A percentile compares a stretch with the other conserved stretches of the same genome.
Evolutionary conservation across 1,284 basidiomycete species (phyloP).

Genomic region (Rhizoctonia solani): DNA sequence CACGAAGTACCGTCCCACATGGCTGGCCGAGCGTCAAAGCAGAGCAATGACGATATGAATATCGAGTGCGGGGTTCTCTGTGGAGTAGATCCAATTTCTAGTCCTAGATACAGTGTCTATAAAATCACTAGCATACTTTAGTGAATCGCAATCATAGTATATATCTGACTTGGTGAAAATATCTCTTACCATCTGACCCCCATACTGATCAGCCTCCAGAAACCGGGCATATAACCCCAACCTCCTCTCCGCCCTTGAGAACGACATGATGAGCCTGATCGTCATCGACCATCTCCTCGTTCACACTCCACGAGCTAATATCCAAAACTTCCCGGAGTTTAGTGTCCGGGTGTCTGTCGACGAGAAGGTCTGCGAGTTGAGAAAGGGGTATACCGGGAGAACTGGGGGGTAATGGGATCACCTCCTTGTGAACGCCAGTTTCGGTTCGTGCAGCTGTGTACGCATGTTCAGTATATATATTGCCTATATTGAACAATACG

Average conservation of each 20-base stretch:
- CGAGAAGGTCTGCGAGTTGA: constrained; percentile 19
- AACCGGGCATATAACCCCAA: constrained; percentile 37
- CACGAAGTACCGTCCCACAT: background rate
- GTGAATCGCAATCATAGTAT: background rate
- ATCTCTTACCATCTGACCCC: background rate
- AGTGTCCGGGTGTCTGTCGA: constrained; percentile 15
- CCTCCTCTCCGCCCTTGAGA: constrained; percentile 35
- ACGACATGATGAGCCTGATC: constrained; percentile 5
- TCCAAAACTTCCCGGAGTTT: constrained; percentile 16
- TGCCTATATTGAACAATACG: background rate
- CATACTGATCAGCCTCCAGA: constrained; percentile 30
- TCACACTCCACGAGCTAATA: constrained; percentile 34
- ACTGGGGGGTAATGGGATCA: background rate
- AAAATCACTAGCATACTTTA: too few relatives aligned
- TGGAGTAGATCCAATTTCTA: too few relatives aligned
- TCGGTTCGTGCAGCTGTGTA: constrained; percentile 13
- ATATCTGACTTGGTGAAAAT: background rate
- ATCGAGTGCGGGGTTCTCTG: too few relatives aligned
- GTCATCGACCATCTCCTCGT: constrained; percentile 33
- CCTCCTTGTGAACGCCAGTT: constrained; percentile 17
- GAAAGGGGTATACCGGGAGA: constrained; percentile 22
- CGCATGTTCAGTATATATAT: background rate
- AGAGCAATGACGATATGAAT: too few relatives aligned
- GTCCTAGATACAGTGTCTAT: too few relatives aligned
- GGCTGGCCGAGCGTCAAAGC: too few relatives aligned